Evolutionary conservation across 331 rosid genomes (phyloP), one percentile per base, ranked within the genome.

Genomic region (Phaseolus coccineus): DNA sequence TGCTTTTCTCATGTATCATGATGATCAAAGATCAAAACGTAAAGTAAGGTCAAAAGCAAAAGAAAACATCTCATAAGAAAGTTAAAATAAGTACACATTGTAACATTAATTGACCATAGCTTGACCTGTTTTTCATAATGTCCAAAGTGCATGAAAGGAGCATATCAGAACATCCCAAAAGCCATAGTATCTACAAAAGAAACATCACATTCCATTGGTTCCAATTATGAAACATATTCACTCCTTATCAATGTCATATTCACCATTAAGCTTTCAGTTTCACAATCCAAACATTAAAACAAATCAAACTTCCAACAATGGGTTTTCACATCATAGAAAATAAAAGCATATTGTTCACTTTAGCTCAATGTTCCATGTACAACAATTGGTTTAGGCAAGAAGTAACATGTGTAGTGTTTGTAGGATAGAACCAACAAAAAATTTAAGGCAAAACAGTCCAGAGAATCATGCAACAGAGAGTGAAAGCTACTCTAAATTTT

Each of bases 401-500:
- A 68, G 71, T 47, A 74, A 75, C 57, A 67, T 74, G 69, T 58
- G 46, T 14, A 53, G 35, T 80, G 80, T 30, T 66, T 68, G 25
- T 57, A 61, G 39, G 28, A 69, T 30, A 58, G 28, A 59, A 69
- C 46, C 48, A 81, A 25, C 55, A 4, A 59, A 68, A 74, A 69
- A 68, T n/a, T 68, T 48, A 74, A 73, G 56, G 55, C 53, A 46
- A 48, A 81, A 66, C 51, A 74, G 47, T 53, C 13, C 28, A 52
- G 70, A 66, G 57, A 70, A 58, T 37, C 12, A 14, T 57, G 52
- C 52, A 74, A 56, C 63, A 81, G 71, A 24, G 44, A 74, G 55
- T 65, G 56, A 81, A 75, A 81, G 77, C 62, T 25, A 68, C 73
- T 31, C 24, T 53, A 56, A 81, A 66, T n/a, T 58, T 42, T 76